A percentile compares a stretch with the other conserved stretches of the same genome.
These are phyloP conservation scores for Colletotrichum chrysophilum DNA, from an alignment of 2,329 filamentous ascomycete species.

Conservation along the genomic window DNA sequence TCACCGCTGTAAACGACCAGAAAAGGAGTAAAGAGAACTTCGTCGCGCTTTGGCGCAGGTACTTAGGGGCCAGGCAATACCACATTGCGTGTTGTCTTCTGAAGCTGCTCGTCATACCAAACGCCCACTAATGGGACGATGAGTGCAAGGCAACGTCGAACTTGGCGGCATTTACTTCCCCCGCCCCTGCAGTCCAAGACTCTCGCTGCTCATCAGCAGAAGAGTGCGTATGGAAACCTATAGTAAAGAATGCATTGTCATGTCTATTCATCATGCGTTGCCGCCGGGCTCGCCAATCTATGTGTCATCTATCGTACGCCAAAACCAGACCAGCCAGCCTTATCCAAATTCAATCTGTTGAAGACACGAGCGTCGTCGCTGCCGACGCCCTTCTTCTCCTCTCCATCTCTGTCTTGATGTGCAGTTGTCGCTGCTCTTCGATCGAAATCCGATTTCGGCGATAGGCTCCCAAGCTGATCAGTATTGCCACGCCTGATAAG, in stretches of 20 bases:
- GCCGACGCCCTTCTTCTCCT: constrained; percentile 11
- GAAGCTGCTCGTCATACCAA: background rate
- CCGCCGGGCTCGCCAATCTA: background rate
- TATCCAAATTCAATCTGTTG: constrained; percentile 4
- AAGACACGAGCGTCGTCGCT: constrained; percentile 13
- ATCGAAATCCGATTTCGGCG: constrained; percentile 34
- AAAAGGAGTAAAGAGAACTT: background rate
- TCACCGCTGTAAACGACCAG: background rate
- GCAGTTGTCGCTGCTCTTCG: constrained; percentile 26
- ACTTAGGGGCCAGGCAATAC: background rate
- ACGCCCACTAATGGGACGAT: background rate
- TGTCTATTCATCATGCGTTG: background rate
- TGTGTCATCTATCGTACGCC: background rate
- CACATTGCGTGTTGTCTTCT: background rate
- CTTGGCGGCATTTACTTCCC: background rate
- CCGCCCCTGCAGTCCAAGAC: background rate
- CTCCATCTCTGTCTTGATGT: constrained; percentile 5
- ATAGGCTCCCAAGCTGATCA: constrained; percentile 45
- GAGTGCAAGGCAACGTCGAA: background rate
- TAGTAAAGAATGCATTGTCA: background rate
- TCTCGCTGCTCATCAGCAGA: background rate
- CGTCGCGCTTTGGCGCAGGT: background rate
- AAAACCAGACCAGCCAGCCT: background rate
- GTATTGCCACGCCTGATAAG: constrained; percentile 43
- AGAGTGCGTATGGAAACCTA: background rate